Percentiles rank a stretch among this genome's conserved stretches.
These are phyloP conservation scores for Aspergillus proliferans DNA, from an alignment of 2,329 filamentous ascomycete species.

Conservation along the genomic window DNA sequence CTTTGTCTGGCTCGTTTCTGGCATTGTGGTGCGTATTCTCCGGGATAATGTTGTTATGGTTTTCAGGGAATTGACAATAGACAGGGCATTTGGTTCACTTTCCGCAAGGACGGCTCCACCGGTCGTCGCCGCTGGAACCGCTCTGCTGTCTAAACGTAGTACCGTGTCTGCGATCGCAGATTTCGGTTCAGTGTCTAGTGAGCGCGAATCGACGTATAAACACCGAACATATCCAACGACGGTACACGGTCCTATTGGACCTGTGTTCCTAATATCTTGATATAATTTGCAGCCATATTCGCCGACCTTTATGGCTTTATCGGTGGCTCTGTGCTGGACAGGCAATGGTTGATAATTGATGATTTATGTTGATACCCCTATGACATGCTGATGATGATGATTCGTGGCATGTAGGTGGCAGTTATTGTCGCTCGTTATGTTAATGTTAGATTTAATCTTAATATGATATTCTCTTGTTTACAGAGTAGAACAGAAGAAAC, in stretches of 20 bases:
- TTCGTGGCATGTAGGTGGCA: conserved; percentile 1
- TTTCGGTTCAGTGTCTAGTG: neutral
- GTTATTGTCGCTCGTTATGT: conserved; percentile 1
- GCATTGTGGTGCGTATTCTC: conserved; percentile 43
- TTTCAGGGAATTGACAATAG: conserved; percentile 6
- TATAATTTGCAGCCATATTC: no score
- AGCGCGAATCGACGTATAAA: no score
- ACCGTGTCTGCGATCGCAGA: neutral
- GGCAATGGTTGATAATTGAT: neutral
- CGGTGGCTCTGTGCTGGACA: no score
- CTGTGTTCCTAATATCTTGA: neutral
- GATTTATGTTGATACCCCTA: conserved; percentile 1
- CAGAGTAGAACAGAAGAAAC: neutral
- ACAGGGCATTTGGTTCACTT: conserved; percentile 33
- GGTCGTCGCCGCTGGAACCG: neutral
- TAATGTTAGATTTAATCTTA: neutral
- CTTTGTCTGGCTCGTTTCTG: conserved; percentile 63
- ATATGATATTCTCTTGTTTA: neutral
- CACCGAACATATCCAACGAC: no score
- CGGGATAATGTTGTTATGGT: neutral
- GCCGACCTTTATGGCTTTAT: no score
- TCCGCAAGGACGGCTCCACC: conserved; percentile 17
- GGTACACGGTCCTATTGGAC: no score
- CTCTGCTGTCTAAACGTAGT: neutral
- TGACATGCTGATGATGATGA: conserved; percentile 1